These are phyloP conservation scores for Mycena metata DNA, from an alignment of 768 basidiomycete species.

Conservation along the genomic window DNA sequence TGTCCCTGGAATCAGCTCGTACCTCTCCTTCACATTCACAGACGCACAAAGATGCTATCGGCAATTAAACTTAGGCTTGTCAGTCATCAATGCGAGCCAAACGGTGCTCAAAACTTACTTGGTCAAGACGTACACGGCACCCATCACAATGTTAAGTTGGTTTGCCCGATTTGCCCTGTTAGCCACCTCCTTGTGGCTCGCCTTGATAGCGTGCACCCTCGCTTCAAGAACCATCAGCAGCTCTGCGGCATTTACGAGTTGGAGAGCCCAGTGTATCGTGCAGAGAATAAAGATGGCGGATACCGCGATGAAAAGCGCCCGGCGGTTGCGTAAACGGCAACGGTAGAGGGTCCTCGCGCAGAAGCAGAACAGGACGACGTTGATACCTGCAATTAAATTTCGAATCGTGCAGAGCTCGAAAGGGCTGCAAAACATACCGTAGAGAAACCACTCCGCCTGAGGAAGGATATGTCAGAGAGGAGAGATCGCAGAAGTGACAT, in stretches of 20 bases:
- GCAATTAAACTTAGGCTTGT: conserved; percentile 41
- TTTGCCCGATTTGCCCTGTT: conserved; percentile 8
- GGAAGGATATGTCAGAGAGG: not conserved
- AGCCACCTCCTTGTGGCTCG: not conserved
- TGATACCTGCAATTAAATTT: conserved; percentile 41
- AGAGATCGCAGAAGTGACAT: no score
- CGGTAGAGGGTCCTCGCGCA: conserved; percentile 34
- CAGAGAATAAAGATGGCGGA: conserved; percentile 23
- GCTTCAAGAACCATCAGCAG: conserved; percentile 3
- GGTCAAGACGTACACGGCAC: conserved; percentile 40
- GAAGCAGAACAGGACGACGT: conserved; percentile 47
- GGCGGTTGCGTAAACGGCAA: conserved; percentile 20
- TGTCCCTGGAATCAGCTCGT: not conserved
- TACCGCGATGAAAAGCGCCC: conserved; percentile 14
- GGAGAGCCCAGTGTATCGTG: conserved; percentile 30
- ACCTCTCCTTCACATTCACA: not conserved
- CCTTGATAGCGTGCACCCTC: not conserved
- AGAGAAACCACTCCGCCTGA: conserved; percentile 48
- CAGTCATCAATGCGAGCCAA: not conserved
- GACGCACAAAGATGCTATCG: conserved; percentile 44
- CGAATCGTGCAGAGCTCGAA: not conserved
- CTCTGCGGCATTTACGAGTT: conserved; percentile 35
- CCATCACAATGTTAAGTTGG: conserved; percentile 39
- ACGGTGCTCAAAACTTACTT: conserved; percentile 39
- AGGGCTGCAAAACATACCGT: conserved; percentile 38